Base-by-base conservation (phyloP, 495 filamentous ascomycete species). In the Hypoxylon lenormandii region DNA sequence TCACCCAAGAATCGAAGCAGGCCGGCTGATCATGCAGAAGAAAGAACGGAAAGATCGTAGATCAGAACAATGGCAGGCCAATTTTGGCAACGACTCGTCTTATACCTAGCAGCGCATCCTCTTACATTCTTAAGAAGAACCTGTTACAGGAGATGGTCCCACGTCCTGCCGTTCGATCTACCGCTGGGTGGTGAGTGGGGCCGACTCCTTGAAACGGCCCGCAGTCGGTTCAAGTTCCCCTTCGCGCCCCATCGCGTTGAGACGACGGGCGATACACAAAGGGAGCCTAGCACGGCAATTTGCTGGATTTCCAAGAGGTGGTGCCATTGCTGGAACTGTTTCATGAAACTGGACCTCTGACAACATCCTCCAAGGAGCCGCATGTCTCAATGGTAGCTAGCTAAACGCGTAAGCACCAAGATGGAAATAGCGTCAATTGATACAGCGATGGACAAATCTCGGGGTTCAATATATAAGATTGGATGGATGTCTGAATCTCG, bases 1-100 rank as follows among this genome's bases (percentile, higher is more conserved):
- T 36, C 55, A 67, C 53, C 60, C 57, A 45, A 56, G 63, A 71
- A 71, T 21, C 33, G 52, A 63, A 71, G 52, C 68, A 71, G 68
- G 21, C 68, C 68, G 51, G 68, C 68, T 71, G 68, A 66, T 50
- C 48, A 50, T 15, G 30, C 30, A 33, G 30, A 7, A 7, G 40
- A 54, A 56, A 43, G 45, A 36, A 65, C 21, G 19, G 45, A 46
- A 42, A 23, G 4, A 16, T 42, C 15, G 21, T 46, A 53, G 50
- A 33, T 62, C 48, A 33, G 30, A 33, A 33, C 23, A 26, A 36
- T 13, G 16, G 23, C 28, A 11, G 33, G 15, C 37, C 38, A 46
- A 46, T 53, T 62, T 22, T 19, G 48, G 59, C 40, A 40, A 12
- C 37, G 48, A 47, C 59, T 45, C 49, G 42, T 53, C 59, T 62